phyloP scores from a whole-genome alignment of 2,329 filamentous ascomycete species.

The Diaporthe vaccinii region DNA sequence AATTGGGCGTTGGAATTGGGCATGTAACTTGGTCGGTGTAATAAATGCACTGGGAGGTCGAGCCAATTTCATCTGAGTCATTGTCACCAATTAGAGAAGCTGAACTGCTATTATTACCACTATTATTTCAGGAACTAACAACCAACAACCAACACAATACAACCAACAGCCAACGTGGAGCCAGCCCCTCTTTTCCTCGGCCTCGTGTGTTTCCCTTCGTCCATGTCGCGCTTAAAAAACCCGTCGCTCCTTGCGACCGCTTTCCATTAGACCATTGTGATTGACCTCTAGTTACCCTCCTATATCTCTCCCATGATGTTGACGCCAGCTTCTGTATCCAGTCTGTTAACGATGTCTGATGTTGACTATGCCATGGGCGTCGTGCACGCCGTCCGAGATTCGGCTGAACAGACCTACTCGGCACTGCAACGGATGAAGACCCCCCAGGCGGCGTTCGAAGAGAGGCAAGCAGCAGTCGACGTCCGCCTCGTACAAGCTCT shows the following conservation, averaged over 20 bases:
- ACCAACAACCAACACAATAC: not conserved
- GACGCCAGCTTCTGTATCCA: not conserved
- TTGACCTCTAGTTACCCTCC: not conserved
- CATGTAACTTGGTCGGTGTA: too few relatives aligned
- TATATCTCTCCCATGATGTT: not conserved
- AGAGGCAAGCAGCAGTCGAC: not conserved
- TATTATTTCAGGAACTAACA: not conserved
- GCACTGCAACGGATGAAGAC: not conserved
- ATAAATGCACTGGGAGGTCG: too few relatives aligned
- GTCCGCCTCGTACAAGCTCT: not conserved
- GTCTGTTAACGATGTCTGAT: not conserved
- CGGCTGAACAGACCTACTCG: not conserved
- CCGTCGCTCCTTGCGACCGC: not conserved
- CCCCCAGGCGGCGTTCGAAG: constrained; percentile 2
- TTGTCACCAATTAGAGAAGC: too few relatives aligned
- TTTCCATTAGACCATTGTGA: not conserved
- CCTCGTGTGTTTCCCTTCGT: not conserved
- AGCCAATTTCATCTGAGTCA: too few relatives aligned
- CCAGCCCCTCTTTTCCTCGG: not conserved
- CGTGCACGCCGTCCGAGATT: not conserved
- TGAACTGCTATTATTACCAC: not conserved
- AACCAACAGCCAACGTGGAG: not conserved
- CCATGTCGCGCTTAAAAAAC: not conserved
- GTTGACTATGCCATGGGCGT: not conserved
- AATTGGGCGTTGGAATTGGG: too few relatives aligned